Conservation (phyloP, 192 early-diverging fungal genomes). For the Glomus cerebriforme region DNA sequence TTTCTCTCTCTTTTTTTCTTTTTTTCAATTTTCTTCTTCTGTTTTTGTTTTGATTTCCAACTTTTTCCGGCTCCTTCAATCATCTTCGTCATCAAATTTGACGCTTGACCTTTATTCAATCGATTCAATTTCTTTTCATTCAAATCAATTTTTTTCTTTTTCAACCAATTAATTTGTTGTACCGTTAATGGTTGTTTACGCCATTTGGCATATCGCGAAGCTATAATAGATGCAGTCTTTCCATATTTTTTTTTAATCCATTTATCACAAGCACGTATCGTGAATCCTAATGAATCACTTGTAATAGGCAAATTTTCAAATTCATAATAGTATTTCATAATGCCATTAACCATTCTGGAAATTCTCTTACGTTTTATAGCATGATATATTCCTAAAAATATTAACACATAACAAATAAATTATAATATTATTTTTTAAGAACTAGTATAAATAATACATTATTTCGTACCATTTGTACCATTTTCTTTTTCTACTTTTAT, state of each 20-base stretch:
- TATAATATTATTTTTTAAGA: too few relatives aligned
- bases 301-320: constrained; percentile 35
- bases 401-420: constrained; percentile 7
- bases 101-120: constrained; percentile 67
- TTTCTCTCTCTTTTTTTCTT: constrained; percentile 7
- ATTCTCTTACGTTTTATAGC: constrained; percentile 17
- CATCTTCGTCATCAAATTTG: constrained; percentile 66
- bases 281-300: constrained; percentile 53
- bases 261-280: constrained; percentile 67
- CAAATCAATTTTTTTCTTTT: constrained; percentile 36
- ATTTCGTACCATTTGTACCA: constrained; percentile 17
- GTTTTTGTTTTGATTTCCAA: constrained; percentile 47
- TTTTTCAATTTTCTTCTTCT: constrained; percentile 32
- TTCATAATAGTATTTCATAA: too few relatives aligned
- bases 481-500: constrained; percentile 37
- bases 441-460: not conserved
- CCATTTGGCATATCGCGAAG: constrained; percentile 55
- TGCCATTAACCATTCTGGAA: not conserved
- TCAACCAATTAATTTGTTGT: constrained; percentile 54
- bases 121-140: not conserved
- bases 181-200: constrained; percentile 52
- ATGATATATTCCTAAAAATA: constrained; percentile 34
- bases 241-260: constrained; percentile 41
- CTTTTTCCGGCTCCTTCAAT: constrained; percentile 53
- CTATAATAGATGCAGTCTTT: constrained; percentile 21